phyloP scores from a whole-genome alignment of 2,329 filamentous ascomycete genomes.

The Nannizziopsis barbatae region DNA sequence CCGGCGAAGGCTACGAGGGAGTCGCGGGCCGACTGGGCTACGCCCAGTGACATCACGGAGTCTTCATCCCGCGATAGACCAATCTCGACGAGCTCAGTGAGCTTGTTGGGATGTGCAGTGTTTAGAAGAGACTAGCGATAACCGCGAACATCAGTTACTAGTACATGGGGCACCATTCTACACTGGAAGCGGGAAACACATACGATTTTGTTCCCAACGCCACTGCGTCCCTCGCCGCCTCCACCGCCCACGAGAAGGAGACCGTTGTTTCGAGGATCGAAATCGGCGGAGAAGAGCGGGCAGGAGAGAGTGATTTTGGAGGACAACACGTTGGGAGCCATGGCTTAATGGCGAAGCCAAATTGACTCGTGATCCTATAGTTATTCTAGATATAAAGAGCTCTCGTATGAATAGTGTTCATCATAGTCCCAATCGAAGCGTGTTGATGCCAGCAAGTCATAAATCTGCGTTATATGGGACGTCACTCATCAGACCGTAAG shows the following conservation, averaged over 20 bases:
- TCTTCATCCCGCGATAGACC: slow-evolving; percentile 77
- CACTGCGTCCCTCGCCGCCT: slow-evolving; percentile 68
- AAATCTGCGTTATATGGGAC: too few relatives aligned
- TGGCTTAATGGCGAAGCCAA: slow-evolving; percentile 12
- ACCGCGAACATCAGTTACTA: not conserved
- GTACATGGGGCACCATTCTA: not conserved
- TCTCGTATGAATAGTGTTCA: too few relatives aligned
- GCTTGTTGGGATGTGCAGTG: slow-evolving; percentile 51
- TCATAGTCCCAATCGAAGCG: too few relatives aligned
- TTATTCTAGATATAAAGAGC: not conserved
- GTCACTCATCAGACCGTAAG: too few relatives aligned
- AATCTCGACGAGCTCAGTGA: slow-evolving; percentile 58
- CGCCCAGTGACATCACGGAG: slow-evolving; percentile 71
- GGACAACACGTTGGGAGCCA: slow-evolving; percentile 32
- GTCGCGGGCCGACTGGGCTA: slow-evolving; percentile 49
- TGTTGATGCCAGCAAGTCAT: too few relatives aligned
- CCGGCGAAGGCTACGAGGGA: slow-evolving; percentile 56
- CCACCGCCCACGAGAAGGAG: slow-evolving; percentile 76
- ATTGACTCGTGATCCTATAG: not conserved
- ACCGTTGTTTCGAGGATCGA: slow-evolving; percentile 66
- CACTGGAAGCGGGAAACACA: slow-evolving; percentile 24
- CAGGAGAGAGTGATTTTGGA: slow-evolving; percentile 63
- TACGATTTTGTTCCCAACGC: slow-evolving; percentile 79
- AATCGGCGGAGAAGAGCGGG: slow-evolving; percentile 78
- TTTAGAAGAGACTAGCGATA: slow-evolving; percentile 55